Evolutionary conservation across 1,139 yeast species (phyloP).

Genomic region (Geotrichum aggregatum): DNA sequence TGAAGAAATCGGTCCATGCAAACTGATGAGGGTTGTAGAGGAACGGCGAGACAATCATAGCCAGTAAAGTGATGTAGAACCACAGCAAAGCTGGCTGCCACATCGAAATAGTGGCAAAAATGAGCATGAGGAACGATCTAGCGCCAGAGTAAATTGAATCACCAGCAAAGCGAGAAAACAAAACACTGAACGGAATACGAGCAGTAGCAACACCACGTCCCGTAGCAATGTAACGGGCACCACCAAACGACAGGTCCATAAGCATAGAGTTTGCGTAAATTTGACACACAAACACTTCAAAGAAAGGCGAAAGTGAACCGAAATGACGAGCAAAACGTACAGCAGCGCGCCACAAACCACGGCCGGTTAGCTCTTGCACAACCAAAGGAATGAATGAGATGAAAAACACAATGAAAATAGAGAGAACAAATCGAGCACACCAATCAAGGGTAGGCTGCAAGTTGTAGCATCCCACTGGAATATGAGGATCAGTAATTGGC

Average conservation of each 20-base stretch:
- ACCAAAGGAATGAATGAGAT: slow-evolving; percentile 93
- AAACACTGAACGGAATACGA: slow-evolving; percentile 92
- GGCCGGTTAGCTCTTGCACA: slow-evolving; percentile 94
- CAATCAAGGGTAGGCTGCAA: slow-evolving; percentile 87
- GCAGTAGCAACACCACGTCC: slow-evolving; percentile 99
- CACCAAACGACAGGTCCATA: slow-evolving; percentile 95
- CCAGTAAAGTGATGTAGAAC: slow-evolving; percentile 96
- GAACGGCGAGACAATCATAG: slow-evolving; percentile 91
- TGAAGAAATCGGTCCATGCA: slow-evolving; percentile 97
- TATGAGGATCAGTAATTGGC: slow-evolving; percentile 79
- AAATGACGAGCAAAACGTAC: slow-evolving; percentile 89
- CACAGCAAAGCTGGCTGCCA: slow-evolving; percentile 97
- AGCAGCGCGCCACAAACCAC: slow-evolving; percentile 94
- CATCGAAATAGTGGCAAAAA: slow-evolving; percentile 87
- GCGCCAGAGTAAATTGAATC: slow-evolving; percentile 97
- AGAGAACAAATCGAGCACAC: slow-evolving; percentile 95
- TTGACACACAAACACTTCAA: slow-evolving; percentile 98
- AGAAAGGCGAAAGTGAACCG: slow-evolving; percentile 87
- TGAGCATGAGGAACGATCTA: slow-evolving; percentile 78
- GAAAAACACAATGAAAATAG: slow-evolving; percentile 97
- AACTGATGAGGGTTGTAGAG: slow-evolving; percentile 97
- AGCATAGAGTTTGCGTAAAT: slow-evolving; percentile 87
- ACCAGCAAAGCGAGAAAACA: slow-evolving; percentile 95
- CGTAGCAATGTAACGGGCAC: slow-evolving; percentile 98
- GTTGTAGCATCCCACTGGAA: slow-evolving; percentile 93